Percentiles rank a stretch among this genome's conserved stretches.
Evolutionary conservation across 306 rosid species (phyloP).

Genomic region (Prunus mira): DNA sequence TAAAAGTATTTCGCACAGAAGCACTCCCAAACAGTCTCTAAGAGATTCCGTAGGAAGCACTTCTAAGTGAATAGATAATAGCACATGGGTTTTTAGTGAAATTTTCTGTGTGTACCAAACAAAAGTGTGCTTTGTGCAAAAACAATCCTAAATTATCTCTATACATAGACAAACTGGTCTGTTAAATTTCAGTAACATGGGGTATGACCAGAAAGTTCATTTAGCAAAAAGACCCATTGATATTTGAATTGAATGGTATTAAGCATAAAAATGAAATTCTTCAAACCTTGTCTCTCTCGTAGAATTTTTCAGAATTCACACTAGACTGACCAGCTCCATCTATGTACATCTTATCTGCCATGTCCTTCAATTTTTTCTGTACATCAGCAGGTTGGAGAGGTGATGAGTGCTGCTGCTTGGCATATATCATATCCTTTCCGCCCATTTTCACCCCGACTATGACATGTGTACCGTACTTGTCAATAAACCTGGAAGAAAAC

Average conservation of each 20-base stretch:
- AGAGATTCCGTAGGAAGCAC: background rate
- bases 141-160: background rate
- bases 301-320: constrained; percentile 3
- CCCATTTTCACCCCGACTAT: constrained; percentile 72
- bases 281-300: constrained; percentile 27
- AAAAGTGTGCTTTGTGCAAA: background rate
- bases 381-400: constrained; percentile 62
- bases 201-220: background rate
- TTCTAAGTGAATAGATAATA: background rate
- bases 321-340: constrained; percentile 31
- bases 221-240: background rate
- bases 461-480: constrained; percentile 75
- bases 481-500: constrained; percentile 53
- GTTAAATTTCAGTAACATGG: background rate
- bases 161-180: background rate
- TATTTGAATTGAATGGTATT: background rate
- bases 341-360: constrained; percentile 54
- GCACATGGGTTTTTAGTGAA: background rate
- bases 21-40: background rate
- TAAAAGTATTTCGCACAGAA: background rate
- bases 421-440: constrained; percentile 69
- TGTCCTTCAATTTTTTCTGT: constrained; percentile 64
- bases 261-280: background rate
- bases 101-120: background rate
- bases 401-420: constrained; percentile 70